Base-by-base conservation (phyloP, 1,139 yeast genomes). In the Taphrina populina region DNA sequence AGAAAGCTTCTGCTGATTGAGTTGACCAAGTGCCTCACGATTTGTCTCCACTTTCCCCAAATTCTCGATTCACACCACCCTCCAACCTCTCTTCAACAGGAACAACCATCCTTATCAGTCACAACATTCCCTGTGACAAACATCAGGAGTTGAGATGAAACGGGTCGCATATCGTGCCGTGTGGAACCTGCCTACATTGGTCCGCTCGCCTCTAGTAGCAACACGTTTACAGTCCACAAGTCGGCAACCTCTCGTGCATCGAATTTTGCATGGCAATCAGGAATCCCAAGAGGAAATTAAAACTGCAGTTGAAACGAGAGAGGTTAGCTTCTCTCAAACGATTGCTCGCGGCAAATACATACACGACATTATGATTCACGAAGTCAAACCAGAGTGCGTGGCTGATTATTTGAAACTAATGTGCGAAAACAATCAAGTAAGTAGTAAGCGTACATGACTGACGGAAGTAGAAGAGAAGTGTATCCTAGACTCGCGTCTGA, bases 291-390 rank as follows among this genome's bases (percentile, higher is more conserved):
- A 49, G 21, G 54, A 49, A 40, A 49, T 49, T 20, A 41, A 40
- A 21, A 32, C 44, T 21, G 54, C 54, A 10, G 54, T 49, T 10
- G 54, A 49, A 17, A 49, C 54, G 32, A 40, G 54, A n/a, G 54
- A 49, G 21, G 54, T 49, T 40, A 49, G 33, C 20, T 49, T 49
- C 19, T 37, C 46, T 19, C 54, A 66, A 57, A 67, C 64, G 52
- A 63, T 72, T 53, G 68, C 67, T 67, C 66, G 76, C 15, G 76
- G 76, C 29, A 70, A 72, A 61, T 71, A 70, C 60, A 75, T 73
- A 24, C 76, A 73, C 60, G 76, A 73, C 60, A 64, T 73, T 34
- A 67, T 66, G 27, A 62, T 67, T 23, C 76, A 73, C 62, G 64
- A 67, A 46, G 76, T 73, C 15, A 55, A 63, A 13, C 74, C 76